Evolutionary conservation across 345 rosid species (phyloP).

Genomic region (Lepidium africanum): DNA sequence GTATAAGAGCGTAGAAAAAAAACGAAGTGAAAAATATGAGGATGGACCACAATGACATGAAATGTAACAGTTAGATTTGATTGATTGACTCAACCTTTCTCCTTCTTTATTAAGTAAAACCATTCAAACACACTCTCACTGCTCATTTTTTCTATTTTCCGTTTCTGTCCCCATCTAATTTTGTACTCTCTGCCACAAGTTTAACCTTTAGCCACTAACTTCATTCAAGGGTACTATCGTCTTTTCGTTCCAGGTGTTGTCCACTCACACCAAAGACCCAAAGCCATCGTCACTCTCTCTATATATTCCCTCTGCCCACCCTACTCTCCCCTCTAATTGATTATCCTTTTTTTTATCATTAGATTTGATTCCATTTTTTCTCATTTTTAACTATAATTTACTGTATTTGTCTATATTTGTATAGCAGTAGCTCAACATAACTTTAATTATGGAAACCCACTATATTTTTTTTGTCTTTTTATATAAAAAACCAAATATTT

Average conservation of each 20-base stretch:
- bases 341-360: background rate
- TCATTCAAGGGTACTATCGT: slow-evolving; percentile 29
- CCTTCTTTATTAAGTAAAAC: slow-evolving; percentile 26
- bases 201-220: slow-evolving; percentile 13
- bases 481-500: too few relatives aligned
- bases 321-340: slow-evolving; percentile 2
- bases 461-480: too few relatives aligned
- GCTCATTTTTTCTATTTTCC: slow-evolving; percentile 8
- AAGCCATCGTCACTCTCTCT: slow-evolving; percentile 11
- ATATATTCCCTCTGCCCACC: slow-evolving; percentile 14
- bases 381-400: slow-evolving; percentile 9
- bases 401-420: slow-evolving; percentile 3
- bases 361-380: slow-evolving; percentile 2
- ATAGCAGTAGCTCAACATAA: too few relatives aligned
- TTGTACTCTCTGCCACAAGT: slow-evolving; percentile 29
- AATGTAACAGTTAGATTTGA: slow-evolving; percentile 23
- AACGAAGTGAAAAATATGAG: background rate
- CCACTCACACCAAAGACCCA: slow-evolving; percentile 35
- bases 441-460: too few relatives aligned
- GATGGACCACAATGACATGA: slow-evolving; percentile 27
- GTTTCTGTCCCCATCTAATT: slow-evolving; percentile 26
- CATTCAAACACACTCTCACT: slow-evolving; percentile 26
- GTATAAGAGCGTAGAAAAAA: background rate
- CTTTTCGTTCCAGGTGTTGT: slow-evolving; percentile 40
- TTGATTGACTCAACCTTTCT: slow-evolving; percentile 29